Evolutionary conservation across 2,329 filamentous ascomycete species (phyloP).

Genomic region (Plenodomus biglobosus): DNA sequence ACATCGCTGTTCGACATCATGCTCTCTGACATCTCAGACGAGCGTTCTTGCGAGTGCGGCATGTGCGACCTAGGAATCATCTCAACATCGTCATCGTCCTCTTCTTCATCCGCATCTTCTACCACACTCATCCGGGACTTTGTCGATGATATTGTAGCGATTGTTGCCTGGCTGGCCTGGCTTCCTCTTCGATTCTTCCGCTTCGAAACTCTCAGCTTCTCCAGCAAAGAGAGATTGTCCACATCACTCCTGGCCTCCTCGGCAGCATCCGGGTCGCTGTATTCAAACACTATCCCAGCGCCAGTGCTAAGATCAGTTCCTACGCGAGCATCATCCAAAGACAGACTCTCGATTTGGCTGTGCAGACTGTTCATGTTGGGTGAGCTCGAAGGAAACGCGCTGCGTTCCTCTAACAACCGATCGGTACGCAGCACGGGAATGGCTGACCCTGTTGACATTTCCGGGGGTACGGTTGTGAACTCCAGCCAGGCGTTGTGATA

Average conservation of each 20-base stretch:
- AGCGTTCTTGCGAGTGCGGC: conserved; percentile 21
- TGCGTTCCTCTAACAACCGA: conserved; percentile 28
- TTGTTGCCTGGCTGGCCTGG: conserved; percentile 42
- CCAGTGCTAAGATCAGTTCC: conserved; percentile 14
- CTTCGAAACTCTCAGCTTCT: conserved; percentile 38
- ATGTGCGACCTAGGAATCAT: conserved; percentile 45
- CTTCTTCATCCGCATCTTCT: conserved; percentile 37
- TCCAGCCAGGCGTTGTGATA: conserved; percentile 69
- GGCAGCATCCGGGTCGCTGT: conserved; percentile 23
- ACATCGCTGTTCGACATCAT: conserved; percentile 44
- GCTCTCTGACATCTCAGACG: conserved; percentile 29
- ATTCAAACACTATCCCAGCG: conserved; percentile 35
- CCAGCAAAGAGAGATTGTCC: conserved; percentile 16
- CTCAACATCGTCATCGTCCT: conserved; percentile 53
- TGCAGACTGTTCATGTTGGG: conserved; percentile 14
- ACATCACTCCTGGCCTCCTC: conserved; percentile 13
- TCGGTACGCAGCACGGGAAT: conserved; percentile 16
- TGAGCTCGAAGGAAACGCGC: conserved; percentile 14
- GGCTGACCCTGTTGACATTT: conserved; percentile 6
- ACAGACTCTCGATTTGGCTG: conserved; percentile 16
- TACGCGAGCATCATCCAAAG: conserved; percentile 20
- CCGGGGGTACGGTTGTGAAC: conserved; percentile 27
- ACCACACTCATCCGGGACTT: conserved; percentile 47
- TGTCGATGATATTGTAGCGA: conserved; percentile 45
- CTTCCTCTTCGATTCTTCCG: conserved; percentile 31